Evolutionary conservation across 257 asterid species (phyloP).

Genomic region (Penstemon eatonii): DNA sequence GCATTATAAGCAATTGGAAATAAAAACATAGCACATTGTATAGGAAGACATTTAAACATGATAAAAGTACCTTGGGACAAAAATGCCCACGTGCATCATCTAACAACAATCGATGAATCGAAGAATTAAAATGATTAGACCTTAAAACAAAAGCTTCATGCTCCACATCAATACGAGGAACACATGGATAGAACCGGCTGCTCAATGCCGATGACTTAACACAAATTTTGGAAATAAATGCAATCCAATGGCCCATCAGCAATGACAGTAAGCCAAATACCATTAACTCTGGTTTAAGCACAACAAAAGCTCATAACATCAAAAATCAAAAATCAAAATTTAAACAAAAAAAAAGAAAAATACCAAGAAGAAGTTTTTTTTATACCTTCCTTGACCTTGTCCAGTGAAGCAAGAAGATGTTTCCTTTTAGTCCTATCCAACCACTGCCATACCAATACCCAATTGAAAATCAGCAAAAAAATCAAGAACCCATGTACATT

Average conservation of each 20-base stretch:
- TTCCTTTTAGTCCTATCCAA: constrained; percentile 76
- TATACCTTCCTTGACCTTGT: constrained; percentile 89
- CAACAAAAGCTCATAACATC: constrained; percentile 16
- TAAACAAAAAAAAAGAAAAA: constrained; percentile 14
- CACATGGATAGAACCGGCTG: constrained; percentile 84
- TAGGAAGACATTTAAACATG: not conserved
- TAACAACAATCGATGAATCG: constrained; percentile 43
- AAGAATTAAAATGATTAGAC: constrained; percentile 40
- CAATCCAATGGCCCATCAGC: constrained; percentile 93
- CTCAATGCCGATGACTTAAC: constrained; percentile 73
- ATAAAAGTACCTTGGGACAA: constrained; percentile 66
- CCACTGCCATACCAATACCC: constrained; percentile 59
- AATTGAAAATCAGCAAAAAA: not conserved
- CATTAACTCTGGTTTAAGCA: constrained; percentile 69
- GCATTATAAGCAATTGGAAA: not conserved
- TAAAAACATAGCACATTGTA: not conserved
- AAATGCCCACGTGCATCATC: constrained; percentile 33
- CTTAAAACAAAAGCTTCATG: constrained; percentile 30
- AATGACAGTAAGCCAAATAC: constrained; percentile 86
- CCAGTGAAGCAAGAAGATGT: constrained; percentile 75
- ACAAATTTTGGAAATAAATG: constrained; percentile 77
- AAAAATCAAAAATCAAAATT: no score
- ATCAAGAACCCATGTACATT: constrained; percentile 9
- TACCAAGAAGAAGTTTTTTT: constrained; percentile 3
- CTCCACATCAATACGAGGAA: constrained; percentile 33